A percentile compares a stretch with the other conserved stretches of the same genome.
Evolutionary conservation across 345 rosid genomes (phyloP).

Genomic region (Sisymbrium irio): DNA sequence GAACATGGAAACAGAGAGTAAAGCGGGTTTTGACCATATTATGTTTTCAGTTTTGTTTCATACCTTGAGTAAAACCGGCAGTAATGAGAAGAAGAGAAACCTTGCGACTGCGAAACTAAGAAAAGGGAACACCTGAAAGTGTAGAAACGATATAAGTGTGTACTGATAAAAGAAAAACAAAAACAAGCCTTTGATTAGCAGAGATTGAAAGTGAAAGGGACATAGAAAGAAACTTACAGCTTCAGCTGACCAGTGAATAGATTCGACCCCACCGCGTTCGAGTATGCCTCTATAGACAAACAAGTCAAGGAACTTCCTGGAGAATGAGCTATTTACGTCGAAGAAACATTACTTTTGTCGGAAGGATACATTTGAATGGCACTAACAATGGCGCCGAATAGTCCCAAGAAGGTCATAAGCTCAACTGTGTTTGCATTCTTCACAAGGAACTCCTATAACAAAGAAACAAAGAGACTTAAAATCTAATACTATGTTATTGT

Average conservation of each 20-base stretch:
- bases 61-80: constrained; percentile 86
- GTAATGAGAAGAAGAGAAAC: constrained; percentile 80
- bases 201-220: not conserved
- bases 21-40: too few species aligned
- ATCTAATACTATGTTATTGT: not conserved
- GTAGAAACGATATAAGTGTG: too few species aligned
- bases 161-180: too few species aligned
- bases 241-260: constrained; percentile 78
- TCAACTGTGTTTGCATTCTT: constrained; percentile 79
- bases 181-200: not conserved
- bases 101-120: constrained; percentile 55
- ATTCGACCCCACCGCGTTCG: constrained; percentile 67
- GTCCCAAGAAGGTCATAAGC: constrained; percentile 73
- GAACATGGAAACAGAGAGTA: too few species aligned
- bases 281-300: constrained; percentile 57
- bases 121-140: constrained; percentile 56
- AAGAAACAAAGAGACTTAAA: not conserved
- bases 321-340: not conserved
- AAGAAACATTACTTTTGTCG: not conserved
- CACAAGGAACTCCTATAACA: constrained; percentile 71
- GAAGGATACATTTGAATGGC: constrained; percentile 94
- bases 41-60: not conserved
- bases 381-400: constrained; percentile 76
- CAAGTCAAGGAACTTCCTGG: constrained; percentile 39
- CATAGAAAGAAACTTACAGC: constrained; percentile 61